Percentiles rank a stretch among this genome's conserved stretches.
These are phyloP conservation scores for Hondaea fermentalgiana DNA, from an alignment of 108 stramenopile genomes.

Conservation along the genomic window DNA sequence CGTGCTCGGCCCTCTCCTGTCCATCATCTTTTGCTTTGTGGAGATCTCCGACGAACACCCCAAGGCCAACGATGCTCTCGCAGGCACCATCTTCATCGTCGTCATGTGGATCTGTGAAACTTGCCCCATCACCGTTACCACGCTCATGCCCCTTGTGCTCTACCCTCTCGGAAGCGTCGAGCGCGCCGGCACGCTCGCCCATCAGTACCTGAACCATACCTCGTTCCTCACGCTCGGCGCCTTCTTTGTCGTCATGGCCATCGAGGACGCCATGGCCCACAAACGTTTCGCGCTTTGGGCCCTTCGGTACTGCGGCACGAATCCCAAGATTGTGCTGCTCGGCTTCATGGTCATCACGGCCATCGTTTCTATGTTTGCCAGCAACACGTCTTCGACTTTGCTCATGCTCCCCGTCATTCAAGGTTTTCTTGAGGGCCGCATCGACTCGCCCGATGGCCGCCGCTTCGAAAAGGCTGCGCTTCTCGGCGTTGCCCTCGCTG, in stretches of 20 bases:
- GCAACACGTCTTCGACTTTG: not conserved
- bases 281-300: not conserved
- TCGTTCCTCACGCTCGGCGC: not conserved
- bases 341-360: not conserved
- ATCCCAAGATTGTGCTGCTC: not conserved
- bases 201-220: not conserved
- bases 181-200: not conserved
- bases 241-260: not conserved
- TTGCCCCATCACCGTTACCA: not conserved
- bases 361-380: not conserved
- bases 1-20: not conserved
- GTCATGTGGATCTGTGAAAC: not conserved
- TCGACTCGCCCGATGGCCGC: not conserved
- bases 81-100: not conserved
- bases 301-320: not conserved
- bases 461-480: not conserved
- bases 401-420: not conserved
- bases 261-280: not conserved
- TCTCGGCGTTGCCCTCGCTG: not conserved
- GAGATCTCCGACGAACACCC: not conserved
- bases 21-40: not conserved
- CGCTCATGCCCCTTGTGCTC: not conserved
- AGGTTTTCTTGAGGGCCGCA: not conserved
- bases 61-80: not conserved
- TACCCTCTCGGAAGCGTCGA: not conserved